These are phyloP conservation scores for Plectosphaerella cucumerina DNA, from an alignment of 2,329 filamentous ascomycete genomes.

Conservation along the genomic window DNA sequence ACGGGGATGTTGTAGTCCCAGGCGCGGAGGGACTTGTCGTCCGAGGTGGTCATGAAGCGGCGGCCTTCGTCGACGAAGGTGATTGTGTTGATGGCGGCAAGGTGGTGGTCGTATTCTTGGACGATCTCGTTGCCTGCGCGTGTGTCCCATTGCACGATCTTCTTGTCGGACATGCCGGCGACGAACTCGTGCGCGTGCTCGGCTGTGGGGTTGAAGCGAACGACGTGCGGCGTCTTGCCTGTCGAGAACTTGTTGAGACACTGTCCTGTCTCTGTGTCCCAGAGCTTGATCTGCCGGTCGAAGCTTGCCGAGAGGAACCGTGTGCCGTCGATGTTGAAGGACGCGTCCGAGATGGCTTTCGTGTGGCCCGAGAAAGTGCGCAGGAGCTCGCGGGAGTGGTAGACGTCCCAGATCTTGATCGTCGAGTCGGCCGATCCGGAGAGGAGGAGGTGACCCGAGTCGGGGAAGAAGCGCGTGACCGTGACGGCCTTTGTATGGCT, in stretches of 20 bases:
- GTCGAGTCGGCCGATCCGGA: constrained; percentile 88
- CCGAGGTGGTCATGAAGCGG: constrained; percentile 95
- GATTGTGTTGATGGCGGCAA: constrained; percentile 97
- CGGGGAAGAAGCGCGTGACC: constrained; percentile 83
- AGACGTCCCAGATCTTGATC: constrained; percentile 91
- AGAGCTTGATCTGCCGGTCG: constrained; percentile 94
- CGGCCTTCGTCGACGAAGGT: constrained; percentile 93
- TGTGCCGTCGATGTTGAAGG: constrained; percentile 77
- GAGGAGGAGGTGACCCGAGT: constrained; percentile 80
- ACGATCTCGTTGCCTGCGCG: constrained; percentile 72
- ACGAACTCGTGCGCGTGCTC: constrained; percentile 84
- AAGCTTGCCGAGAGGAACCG: constrained; percentile 90
- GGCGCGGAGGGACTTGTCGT: constrained; percentile 91
- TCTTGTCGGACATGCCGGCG: constrained; percentile 97
- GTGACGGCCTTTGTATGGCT: constrained; percentile 80
- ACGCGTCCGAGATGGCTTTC: constrained; percentile 85
- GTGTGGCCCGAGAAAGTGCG: constrained; percentile 89
- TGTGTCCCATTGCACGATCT: constrained; percentile 95
- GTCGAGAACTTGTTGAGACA: constrained; percentile 87
- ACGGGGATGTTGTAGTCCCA: constrained; percentile 99
- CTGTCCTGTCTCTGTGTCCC: constrained; percentile 93
- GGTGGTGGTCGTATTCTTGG: constrained; percentile 94
- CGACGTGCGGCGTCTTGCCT: constrained; percentile 90
- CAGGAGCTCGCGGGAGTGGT: constrained; percentile 82
- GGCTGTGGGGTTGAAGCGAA: constrained; percentile 83